Conservation (phyloP, 345 rosid genomes). For the Boechera stricta region DNA sequence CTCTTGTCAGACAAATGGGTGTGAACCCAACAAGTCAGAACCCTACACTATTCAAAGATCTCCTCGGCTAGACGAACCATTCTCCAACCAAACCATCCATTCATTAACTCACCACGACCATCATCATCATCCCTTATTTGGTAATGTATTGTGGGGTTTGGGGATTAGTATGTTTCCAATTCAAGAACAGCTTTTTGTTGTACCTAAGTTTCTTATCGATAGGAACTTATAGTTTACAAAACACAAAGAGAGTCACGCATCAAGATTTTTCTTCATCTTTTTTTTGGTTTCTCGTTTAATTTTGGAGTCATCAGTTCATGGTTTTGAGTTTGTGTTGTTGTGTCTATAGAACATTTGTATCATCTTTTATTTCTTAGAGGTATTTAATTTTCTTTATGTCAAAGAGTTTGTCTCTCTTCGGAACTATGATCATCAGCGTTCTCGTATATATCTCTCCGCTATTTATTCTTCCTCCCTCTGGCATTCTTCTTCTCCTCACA, state of each 20-base stretch:
- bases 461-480: not conserved
- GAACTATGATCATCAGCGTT: not conserved
- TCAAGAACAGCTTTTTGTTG: constrained; percentile 43
- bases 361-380: constrained; percentile 28
- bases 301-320: constrained; percentile 40
- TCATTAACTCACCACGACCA: not conserved
- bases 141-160: constrained; percentile 27
- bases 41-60: constrained; percentile 87
- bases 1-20: constrained; percentile 93
- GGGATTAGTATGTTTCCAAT: constrained; percentile 22
- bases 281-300: constrained; percentile 34
- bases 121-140: constrained; percentile 32
- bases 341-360: constrained; percentile 40
- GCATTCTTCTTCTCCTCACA: not conserved
- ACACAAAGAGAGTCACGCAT: constrained; percentile 22
- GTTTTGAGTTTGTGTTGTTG: constrained; percentile 39
- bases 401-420: not conserved
- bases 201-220: constrained; percentile 39
- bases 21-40: constrained; percentile 82
- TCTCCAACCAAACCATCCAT: constrained; percentile 25
- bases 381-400: constrained; percentile 5
- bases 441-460: not conserved
- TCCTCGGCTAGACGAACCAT: constrained; percentile 60
- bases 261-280: constrained; percentile 3
- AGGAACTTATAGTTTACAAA: constrained; percentile 36